Base-by-base conservation (phyloP, 805 yeast species). In the Monosporozyma aquatica region DNA sequence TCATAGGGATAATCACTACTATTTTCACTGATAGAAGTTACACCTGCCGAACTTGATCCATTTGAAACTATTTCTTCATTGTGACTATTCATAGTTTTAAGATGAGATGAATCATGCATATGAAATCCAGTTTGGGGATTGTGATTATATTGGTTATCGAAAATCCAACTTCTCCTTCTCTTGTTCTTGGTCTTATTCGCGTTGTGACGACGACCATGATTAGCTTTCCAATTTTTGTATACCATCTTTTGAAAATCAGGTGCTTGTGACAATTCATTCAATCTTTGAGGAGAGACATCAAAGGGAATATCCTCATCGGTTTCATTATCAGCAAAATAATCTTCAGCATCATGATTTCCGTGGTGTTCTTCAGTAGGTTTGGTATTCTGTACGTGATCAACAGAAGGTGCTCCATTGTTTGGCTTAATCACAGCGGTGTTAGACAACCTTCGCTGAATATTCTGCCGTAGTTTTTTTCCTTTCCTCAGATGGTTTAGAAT, bases 171-270 rank as follows among this genome's bases (percentile, higher is more conserved):
- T 11, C 14, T 30, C 27, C 55, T 36, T 38, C 56, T 54, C 20
- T 57, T n/a, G n/a, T n/a, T 49, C 15, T 56, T 59, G n/a, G 25
- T 26, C n/a, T 26, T 26, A 17, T 26, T 8, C 26, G n/a, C 26
- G 5, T 32, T 32, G 3, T 18, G 17, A 20, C 22, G 14, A 18
- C 35, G 35, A 10, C 35, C 35, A 11, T 58, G 47, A 37, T 62
- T 59, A 2, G 47, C 52, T 29, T 53, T 60, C 55, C 62, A 58
- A 46, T 53, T 62, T 42, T 50, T 52, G 42, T 59, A 64, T 18
- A 68, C 58, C 51, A 66, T 50, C 39, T 58, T 67, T 41, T 73
- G 78, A 49, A 74, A 71, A 3, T 76, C 71, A n/a, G 76, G 72
- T 1, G 77, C 65, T 40, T 61, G 68, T 1, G 58, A 46, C 8